A percentile compares a stretch with the other conserved stretches of the same genome.
Evolutionary conservation across 2,329 filamentous ascomycete genomes (phyloP).

Genomic region (Xylaria sp.): DNA sequence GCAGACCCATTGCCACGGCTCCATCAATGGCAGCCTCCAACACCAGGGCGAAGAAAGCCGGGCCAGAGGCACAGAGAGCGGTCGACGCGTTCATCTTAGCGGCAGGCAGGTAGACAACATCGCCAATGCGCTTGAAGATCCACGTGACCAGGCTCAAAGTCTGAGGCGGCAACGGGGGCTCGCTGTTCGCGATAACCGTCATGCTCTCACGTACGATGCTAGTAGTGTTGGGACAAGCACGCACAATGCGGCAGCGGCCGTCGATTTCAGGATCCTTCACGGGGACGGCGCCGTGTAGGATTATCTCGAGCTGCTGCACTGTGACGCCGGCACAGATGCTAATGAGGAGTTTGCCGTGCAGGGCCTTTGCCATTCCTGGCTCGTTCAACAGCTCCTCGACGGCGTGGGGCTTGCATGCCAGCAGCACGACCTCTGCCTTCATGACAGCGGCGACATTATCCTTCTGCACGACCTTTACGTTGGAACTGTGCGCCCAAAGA

Average conservation of each 20-base stretch:
- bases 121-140: slow-evolving; percentile 81
- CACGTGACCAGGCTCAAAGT: slow-evolving; percentile 72
- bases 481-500: slow-evolving; percentile 70
- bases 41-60: slow-evolving; percentile 80
- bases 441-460: slow-evolving; percentile 76
- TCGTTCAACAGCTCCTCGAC: slow-evolving; percentile 74
- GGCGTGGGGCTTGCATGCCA: slow-evolving; percentile 85
- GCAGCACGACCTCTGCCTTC: slow-evolving; percentile 77
- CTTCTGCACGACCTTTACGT: slow-evolving; percentile 75
- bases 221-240: slow-evolving; percentile 88
- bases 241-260: slow-evolving; percentile 72
- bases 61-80: slow-evolving; percentile 78
- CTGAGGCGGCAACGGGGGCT: slow-evolving; percentile 65
- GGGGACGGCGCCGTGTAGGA: slow-evolving; percentile 68
- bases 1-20: slow-evolving; percentile 81
- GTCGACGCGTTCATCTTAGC: slow-evolving; percentile 78
- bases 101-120: slow-evolving; percentile 74
- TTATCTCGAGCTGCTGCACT: slow-evolving; percentile 72
- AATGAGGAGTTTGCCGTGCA: slow-evolving; percentile 83
- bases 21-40: slow-evolving; percentile 81
- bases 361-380: slow-evolving; percentile 75
- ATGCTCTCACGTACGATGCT: slow-evolving; percentile 82
- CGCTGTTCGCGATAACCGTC: slow-evolving; percentile 78
- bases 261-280: slow-evolving; percentile 58
- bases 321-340: slow-evolving; percentile 84